phyloP scores from a whole-genome alignment of 805 yeast species.

The Sugiyamaella smithiae region DNA sequence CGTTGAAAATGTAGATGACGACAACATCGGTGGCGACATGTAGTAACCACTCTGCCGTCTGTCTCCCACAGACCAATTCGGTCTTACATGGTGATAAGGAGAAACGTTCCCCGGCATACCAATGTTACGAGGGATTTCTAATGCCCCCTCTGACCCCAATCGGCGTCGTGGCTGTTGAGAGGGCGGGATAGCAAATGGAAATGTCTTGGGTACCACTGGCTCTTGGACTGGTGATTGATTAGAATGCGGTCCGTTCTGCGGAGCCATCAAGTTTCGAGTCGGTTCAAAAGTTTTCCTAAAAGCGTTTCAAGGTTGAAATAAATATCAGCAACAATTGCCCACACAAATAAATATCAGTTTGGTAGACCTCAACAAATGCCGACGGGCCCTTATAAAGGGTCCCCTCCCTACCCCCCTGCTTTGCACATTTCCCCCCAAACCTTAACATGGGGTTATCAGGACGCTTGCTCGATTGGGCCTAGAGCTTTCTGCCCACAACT shows the following conservation, averaged over 20 bases:
- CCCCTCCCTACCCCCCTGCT: no score
- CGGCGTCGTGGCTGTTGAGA: not conserved
- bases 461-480: not conserved
- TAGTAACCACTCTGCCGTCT: not conserved
- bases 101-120: not conserved
- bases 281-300: no score
- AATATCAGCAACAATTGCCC: no score
- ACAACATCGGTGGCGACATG: not conserved
- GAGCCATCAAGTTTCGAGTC: not conserved
- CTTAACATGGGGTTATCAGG: constrained; percentile 1
- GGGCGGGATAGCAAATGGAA: not conserved
- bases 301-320: no score
- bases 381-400: no score
- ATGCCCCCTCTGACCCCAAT: constrained; percentile 6
- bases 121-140: constrained; percentile 7
- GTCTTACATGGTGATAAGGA: not conserved
- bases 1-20: not conserved
- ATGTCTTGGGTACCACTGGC: not conserved
- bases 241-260: not conserved
- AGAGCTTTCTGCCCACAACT: no score
- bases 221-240: not conserved
- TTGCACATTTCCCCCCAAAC: no score
- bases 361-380: no score
- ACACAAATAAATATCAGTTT: no score
- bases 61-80: not conserved